Percentiles rank a stretch among this genome's conserved stretches.
These are phyloP conservation scores for Petrea volubilis DNA, from an alignment of 257 asterid genomes.

Conservation along the genomic window DNA sequence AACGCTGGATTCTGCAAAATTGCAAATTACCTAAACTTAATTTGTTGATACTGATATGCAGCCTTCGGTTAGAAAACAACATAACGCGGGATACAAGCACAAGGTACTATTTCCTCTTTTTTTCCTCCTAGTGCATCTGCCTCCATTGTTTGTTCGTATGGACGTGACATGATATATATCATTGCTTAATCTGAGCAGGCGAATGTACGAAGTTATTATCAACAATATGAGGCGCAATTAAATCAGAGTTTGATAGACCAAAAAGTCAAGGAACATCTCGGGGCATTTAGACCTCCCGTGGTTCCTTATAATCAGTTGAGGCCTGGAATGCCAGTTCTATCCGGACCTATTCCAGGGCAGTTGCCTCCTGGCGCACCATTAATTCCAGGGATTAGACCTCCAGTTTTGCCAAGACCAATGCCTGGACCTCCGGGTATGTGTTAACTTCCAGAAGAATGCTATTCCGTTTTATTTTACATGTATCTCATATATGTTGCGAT, in stretches of 20 bases:
- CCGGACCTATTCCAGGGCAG: conserved; percentile 64
- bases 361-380: conserved; percentile 45
- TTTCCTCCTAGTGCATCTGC: background rate
- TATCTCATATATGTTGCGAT: background rate
- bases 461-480: background rate
- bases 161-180: background rate
- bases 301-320: conserved; percentile 61
- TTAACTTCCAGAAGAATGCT: background rate
- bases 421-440: conserved; percentile 68
- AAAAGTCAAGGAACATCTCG: conserved; percentile 92
- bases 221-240: conserved; percentile 93
- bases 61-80: conserved; percentile 99
- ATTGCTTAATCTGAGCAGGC: conserved; percentile 56
- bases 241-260: conserved; percentile 95
- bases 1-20: background rate
- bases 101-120: conserved; percentile 49
- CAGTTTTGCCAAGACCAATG: conserved; percentile 71
- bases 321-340: conserved; percentile 71
- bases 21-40: background rate
- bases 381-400: conserved; percentile 75
- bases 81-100: conserved; percentile 96
- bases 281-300: conserved; percentile 78
- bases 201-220: conserved; percentile 85
- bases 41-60: conserved; percentile 39
- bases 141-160: background rate